Base-by-base conservation (phyloP, 1,284 basidiomycete species). In the Ganoderma sinense region DNA sequence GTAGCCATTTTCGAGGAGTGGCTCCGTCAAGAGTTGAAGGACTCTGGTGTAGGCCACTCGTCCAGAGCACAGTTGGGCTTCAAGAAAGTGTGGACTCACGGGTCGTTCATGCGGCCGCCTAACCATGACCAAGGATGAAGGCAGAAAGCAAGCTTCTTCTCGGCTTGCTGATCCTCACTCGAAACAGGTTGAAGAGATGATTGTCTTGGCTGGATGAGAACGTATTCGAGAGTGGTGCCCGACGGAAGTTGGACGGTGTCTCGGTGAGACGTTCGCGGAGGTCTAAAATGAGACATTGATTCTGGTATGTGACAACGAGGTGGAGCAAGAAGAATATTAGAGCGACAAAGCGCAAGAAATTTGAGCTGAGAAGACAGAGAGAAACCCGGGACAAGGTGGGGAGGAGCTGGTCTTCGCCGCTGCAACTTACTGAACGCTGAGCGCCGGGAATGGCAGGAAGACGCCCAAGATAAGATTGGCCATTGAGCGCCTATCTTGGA, bases 101-200 rank as follows among this genome's bases (percentile, higher is more conserved):
- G 86, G 75, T 94, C 93, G 71, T 88, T 78, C 88, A 91, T 92
- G 66, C 81, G 84, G 5, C 93, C 93, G 5, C 93, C 93, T 0
- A 94, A 83, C 85, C 92, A 89, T 20, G 91, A 90, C 92, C 92
- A 94, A 14, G 93, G 93, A 75, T 94, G 93, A 18, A 93, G 81
- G 71, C 89, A 89, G 13, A 94, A 79, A 0, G 89, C 92, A 7
- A 91, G 78, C 69, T 86, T 89, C 51, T 62, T 69, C 20, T 29
- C 20, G 14, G 20, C 14, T 11, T 23, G 29, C 23, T 41, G 41
- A 23, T 26, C 33, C 8, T 39, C 36, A 39, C 4, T 8, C 36
- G 23, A 13, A 51, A 4, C 3, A 36, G 58, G n/a, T 1, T 10
- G 23, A 41, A 16, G 23, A 4, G 59, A 40, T 6, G 59, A 13